These are phyloP conservation scores for Heterobasidion parviporum DNA, from an alignment of 1,284 basidiomycete genomes.

Conservation along the genomic window DNA sequence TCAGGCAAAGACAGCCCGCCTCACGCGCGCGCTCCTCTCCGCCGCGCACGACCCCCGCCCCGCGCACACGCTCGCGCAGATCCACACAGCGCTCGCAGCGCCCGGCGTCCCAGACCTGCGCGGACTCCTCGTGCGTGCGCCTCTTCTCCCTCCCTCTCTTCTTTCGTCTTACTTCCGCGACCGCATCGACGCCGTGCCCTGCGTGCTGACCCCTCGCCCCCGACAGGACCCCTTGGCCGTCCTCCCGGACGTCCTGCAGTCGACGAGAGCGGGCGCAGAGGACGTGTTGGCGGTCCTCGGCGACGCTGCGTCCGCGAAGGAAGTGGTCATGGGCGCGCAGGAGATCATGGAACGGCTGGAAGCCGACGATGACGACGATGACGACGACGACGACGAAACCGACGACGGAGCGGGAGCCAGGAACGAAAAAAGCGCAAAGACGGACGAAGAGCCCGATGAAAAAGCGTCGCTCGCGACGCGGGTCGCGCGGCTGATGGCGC, in stretches of 20 bases:
- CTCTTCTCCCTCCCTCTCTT: no score
- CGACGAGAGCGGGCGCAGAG: conserved; percentile 26
- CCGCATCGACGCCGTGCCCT: no score
- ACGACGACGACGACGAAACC: conserved; percentile 7
- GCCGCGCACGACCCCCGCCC: no score
- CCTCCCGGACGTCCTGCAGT: conserved; percentile 36
- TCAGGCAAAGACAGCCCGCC: no score
- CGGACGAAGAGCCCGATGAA: no score
- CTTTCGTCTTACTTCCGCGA: no score
- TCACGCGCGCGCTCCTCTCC: no score
- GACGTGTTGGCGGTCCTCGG: conserved; percentile 37
- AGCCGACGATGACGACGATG: conserved; percentile 16
- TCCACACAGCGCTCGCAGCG: no score
- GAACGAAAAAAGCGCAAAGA: background rate
- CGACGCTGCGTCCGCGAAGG: conserved; percentile 43
- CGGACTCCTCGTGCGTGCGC: no score
- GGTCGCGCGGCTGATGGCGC: conserved; percentile 25
- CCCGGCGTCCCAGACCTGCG: no score
- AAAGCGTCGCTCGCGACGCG: conserved; percentile 18
- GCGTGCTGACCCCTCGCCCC: no score
- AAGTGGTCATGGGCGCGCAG: conserved; percentile 52
- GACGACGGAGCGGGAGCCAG: conserved; percentile 13
- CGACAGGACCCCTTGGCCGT: conserved; percentile 43
- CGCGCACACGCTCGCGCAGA: no score
- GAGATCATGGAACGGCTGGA: conserved; percentile 40